These are phyloP conservation scores for Blastocystis sp. DNA, from an alignment of 352 stramenopile genomes.

Conservation along the genomic window DNA sequence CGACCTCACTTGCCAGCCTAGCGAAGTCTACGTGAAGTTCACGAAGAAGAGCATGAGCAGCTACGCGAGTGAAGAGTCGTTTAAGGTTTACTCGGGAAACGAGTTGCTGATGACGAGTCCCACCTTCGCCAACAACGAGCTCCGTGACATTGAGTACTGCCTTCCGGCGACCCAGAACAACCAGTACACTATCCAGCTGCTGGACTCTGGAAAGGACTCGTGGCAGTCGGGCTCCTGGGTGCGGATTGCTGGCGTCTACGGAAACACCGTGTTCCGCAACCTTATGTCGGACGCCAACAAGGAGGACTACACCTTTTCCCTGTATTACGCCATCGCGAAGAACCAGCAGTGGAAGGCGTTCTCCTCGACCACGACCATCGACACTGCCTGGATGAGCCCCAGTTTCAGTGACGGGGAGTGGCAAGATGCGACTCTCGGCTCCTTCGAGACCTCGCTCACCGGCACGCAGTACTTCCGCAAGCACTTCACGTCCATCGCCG, in stretches of 20 bases:
- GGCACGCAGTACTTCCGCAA: conserved; percentile 65
- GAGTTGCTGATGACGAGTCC: not conserved
- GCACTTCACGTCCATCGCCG: not conserved
- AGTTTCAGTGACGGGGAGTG: not conserved
- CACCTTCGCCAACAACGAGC: not conserved
- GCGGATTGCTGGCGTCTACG: conserved; percentile 21
- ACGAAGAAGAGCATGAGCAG: not conserved
- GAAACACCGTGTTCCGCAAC: conserved; percentile 9
- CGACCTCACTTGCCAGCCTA: not conserved
- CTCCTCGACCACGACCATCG: not conserved
- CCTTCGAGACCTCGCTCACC: not conserved
- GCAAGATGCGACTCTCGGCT: not conserved
- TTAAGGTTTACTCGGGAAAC: conserved; percentile 21
- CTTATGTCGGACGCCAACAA: not conserved
- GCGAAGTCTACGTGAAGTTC: conserved; percentile 36
- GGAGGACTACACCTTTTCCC: not conserved
- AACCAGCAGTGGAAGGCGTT: conserved; percentile 3
- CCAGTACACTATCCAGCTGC: conserved; percentile 18
- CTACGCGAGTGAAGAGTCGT: conserved; percentile 38
- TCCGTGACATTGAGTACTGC: conserved; percentile 38
- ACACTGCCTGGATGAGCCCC: not conserved
- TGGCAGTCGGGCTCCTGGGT: conserved; percentile 9
- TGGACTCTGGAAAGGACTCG: not conserved
- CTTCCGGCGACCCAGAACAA: not conserved
- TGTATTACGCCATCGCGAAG: not conserved